phyloP scores from a whole-genome alignment of 768 basidiomycete genomes.

The Mrakia blollopis region DNA sequence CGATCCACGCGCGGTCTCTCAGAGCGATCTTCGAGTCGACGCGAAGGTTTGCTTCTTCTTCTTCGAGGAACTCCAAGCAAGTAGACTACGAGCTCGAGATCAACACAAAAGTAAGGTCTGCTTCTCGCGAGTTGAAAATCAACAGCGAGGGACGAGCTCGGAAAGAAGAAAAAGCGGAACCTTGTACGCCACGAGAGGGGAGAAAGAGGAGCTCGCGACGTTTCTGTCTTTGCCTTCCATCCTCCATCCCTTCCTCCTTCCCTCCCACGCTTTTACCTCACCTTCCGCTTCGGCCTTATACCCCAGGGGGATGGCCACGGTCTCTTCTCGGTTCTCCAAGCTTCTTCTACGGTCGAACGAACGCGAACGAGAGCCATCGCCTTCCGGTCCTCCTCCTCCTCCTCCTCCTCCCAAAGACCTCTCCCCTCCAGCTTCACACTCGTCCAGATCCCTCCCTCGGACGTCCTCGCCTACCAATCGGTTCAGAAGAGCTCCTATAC shows the following conservation, averaged over 20 bases:
- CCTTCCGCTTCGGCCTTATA: neutral
- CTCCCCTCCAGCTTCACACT: neutral
- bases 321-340: constrained; percentile 5
- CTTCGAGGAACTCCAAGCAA: no score
- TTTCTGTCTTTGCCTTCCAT: neutral
- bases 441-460: neutral
- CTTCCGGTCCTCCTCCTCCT: neutral
- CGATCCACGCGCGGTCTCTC: no score
- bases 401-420: neutral
- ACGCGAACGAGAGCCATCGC: neutral
- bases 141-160: no score
- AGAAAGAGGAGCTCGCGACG: neutral
- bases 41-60: no score
- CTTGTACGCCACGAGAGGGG: neutral
- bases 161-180: no score
- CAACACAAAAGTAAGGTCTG: no score
- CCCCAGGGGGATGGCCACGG: neutral
- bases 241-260: neutral
- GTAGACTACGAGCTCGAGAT: no score
- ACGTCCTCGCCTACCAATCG: neutral
- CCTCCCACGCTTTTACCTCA: neutral
- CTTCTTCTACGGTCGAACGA: neutral
- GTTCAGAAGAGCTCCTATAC: neutral
- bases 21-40: no score
- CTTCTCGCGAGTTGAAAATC: no score